Conservation (phyloP, 2,329 filamentous ascomycete species). For the Fusarium setosum region DNA sequence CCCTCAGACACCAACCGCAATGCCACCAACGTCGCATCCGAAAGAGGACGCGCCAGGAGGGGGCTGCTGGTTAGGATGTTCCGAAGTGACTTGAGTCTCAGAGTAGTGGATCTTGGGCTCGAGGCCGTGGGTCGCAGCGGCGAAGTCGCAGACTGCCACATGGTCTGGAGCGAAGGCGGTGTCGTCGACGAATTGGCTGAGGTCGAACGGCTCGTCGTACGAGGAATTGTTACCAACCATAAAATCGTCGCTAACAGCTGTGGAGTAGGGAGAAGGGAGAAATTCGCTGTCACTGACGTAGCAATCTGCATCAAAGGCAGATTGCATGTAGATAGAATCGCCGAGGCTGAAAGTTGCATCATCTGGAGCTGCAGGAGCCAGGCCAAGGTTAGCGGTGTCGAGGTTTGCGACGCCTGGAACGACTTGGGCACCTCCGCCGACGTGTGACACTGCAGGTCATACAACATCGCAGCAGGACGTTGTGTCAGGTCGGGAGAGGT, state of each 20-base stretch:
- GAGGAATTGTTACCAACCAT: conserved; percentile 69
- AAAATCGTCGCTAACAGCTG: conserved; percentile 75
- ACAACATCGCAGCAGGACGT: conserved; percentile 99
- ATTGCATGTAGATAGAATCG: conserved; percentile 75
- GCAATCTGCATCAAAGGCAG: conserved; percentile 78
- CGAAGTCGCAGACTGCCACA: conserved; percentile 61
- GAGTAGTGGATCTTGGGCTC: conserved; percentile 65
- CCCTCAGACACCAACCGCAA: conserved; percentile 77
- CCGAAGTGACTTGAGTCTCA: conserved; percentile 71
- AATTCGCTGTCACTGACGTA: conserved; percentile 81
- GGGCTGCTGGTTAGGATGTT: conserved; percentile 80
- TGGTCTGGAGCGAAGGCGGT: conserved; percentile 60
- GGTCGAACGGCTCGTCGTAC: conserved; percentile 61
- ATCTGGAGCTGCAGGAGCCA: conserved; percentile 67
- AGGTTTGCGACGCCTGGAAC: conserved; percentile 57
- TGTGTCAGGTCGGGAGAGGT: conserved; percentile 92
- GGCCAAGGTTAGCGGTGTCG: conserved; percentile 51
- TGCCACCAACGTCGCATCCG: conserved; percentile 79
- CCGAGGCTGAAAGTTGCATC: conserved; percentile 75
- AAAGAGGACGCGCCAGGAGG: conserved; percentile 77
- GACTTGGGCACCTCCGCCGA: conserved; percentile 73
- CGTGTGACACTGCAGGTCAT: conserved; percentile 99
- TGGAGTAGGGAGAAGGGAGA: conserved; percentile 77
- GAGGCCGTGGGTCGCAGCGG: conserved; percentile 64
- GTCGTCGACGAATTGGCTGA: conserved; percentile 67